phyloP scores from a whole-genome alignment of 108 stramenopile species.

The Skeletonema marinoi region DNA sequence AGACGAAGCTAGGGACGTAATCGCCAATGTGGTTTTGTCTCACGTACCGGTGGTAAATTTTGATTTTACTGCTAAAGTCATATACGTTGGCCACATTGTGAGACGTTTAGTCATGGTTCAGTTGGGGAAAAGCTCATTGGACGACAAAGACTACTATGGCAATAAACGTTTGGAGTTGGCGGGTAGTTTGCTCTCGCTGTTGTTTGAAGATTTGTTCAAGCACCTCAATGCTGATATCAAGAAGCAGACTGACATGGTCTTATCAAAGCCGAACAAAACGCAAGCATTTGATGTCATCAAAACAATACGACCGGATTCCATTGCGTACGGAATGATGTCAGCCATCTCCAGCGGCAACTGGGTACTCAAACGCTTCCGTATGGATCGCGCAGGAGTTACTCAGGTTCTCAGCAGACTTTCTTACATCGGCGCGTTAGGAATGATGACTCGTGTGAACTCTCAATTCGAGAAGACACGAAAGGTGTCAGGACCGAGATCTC shows the following conservation, averaged over 20 bases:
- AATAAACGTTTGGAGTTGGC: slow-evolving; percentile 98
- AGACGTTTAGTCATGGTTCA: slow-evolving; percentile 90
- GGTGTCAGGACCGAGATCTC: slow-evolving; percentile 95
- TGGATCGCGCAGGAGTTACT: slow-evolving; percentile 98
- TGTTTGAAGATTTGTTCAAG: slow-evolving; percentile 99
- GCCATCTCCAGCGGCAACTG: slow-evolving; percentile 98
- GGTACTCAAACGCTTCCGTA: slow-evolving; percentile 98
- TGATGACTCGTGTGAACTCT: slow-evolving; percentile 98
- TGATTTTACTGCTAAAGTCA: slow-evolving; percentile 88
- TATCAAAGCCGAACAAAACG: slow-evolving; percentile 94
- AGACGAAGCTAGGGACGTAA: slow-evolving; percentile 96
- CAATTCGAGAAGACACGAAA: slow-evolving; percentile 99
- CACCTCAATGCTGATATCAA: slow-evolving; percentile 95
- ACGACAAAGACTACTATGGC: slow-evolving; percentile 99
- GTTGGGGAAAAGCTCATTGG: slow-evolving; percentile 85
- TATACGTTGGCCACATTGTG: slow-evolving; percentile 95
- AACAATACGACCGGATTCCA: slow-evolving; percentile 87
- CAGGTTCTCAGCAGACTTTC: slow-evolving; percentile 93
- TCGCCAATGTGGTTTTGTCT: slow-evolving; percentile 93
- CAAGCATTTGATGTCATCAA: slow-evolving; percentile 96
- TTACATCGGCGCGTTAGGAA: slow-evolving; percentile 95
- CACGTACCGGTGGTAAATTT: slow-evolving; percentile 95
- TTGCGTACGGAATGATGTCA: slow-evolving; percentile 95
- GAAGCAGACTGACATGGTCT: slow-evolving; percentile 92
- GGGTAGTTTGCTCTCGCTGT: slow-evolving; percentile 91